Evolutionary conservation across 192 early-diverging fungal genomes (phyloP), one percentile per base, ranked within the genome.

Genomic region (Spizellomyces punctatus): DNA sequence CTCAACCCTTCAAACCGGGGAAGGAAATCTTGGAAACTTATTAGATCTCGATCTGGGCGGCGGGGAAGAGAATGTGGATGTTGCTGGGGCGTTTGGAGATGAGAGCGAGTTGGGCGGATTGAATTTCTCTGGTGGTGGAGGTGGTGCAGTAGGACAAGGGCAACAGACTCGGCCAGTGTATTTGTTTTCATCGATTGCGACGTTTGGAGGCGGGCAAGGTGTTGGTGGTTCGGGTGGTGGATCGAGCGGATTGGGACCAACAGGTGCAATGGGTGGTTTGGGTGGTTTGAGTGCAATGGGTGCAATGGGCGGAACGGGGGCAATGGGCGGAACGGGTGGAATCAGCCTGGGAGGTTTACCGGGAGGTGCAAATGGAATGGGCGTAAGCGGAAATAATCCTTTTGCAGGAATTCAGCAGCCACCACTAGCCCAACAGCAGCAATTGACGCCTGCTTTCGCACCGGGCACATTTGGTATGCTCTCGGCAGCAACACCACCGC

Each of bases 11-110:
- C 66, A 63, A 70, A 84, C 78, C 58, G 79, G 78, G 63, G 75
- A 77, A 43, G 80, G 76, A 45, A 82, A 79, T 71, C 81, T 89
- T 74, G 83, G 81, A 9, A 86, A 92, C 64, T 76, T 92, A 9
- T 67, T 93, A 17, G 90, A 91, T 64, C 86, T 87, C 75, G 89
- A 85, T 59, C 85, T 54, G 2, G 61, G 50, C 8, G 47, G 50
- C 16, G 72, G 73, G 8, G 76, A 64, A 19, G 47, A 42, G 6
- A 62, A 52, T 21, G 65, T 49, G 1, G 78, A 79, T 49, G 58
- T 79, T 36, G 76, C 72, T 8, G 72, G 67, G 6, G 73, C 59
- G 9, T 68, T 67, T 63, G 71, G 71, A 19, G 71, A 57, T 45
- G 9, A 4, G n/a, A 45, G 27, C 54, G 49, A 21, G 10, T 57